phyloP scores from a whole-genome alignment of 257 asterid species.

The Solanum pinnatisectum region DNA sequence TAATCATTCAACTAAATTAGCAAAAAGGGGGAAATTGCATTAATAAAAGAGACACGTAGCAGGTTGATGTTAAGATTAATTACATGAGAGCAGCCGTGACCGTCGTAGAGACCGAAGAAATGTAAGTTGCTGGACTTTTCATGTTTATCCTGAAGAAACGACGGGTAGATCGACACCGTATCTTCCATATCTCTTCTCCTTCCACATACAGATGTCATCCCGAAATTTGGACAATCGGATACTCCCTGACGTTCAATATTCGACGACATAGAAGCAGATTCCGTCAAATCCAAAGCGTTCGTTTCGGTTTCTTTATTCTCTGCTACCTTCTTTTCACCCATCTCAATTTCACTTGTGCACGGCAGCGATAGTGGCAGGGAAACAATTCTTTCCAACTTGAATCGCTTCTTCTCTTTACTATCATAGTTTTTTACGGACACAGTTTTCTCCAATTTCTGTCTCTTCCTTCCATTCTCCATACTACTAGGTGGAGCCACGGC shows the following conservation, averaged over 20 bases:
- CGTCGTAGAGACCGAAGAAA: conserved; percentile 86
- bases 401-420: conserved; percentile 3
- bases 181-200: conserved; percentile 95
- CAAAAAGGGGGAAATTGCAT: not conserved
- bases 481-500: conserved; percentile 44
- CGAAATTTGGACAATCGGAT: conserved; percentile 44
- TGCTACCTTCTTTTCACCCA: not conserved
- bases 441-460: conserved; percentile 7
- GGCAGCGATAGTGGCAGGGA: not conserved
- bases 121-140: conserved; percentile 24
- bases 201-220: conserved; percentile 75
- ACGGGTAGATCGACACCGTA: conserved; percentile 59
- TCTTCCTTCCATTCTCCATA: conserved; percentile 30
- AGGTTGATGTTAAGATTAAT: not conserved
- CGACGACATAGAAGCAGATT: not conserved
- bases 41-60: not conserved
- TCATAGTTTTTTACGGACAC: conserved; percentile 6
- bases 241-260: not conserved
- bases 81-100: conserved; percentile 99
- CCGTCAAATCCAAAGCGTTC: not conserved
- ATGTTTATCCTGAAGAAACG: conserved; percentile 11
- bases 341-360: not conserved
- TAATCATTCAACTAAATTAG: not conserved
- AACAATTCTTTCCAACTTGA: not conserved
- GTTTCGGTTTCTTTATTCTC: conserved; percentile 5